Evolutionary conservation across 345 rosid genomes (phyloP), one percentile per base, ranked within the genome.

Genomic region (Laguncularia racemosa): DNA sequence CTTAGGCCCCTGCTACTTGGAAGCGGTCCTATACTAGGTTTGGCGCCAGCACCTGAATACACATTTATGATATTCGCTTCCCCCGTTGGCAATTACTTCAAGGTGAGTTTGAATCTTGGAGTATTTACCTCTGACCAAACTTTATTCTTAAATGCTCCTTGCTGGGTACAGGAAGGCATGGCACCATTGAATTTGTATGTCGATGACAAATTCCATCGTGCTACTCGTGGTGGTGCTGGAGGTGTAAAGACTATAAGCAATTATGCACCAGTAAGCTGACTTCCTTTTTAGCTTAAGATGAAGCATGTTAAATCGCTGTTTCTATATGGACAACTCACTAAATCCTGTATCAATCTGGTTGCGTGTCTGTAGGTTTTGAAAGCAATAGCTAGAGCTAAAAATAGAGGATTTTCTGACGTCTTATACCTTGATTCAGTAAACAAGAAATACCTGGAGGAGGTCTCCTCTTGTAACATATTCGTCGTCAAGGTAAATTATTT

Each of bases 1-100:
- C 72, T 91, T 1, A 83, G 95, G 80, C 95, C 96, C 3, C 57
- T 91, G 76, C 95, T 91, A 47, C 52, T 85, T 5, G 97, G 97
- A 66, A 83, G 71, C 45, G 97, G 96, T 44, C 76, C 95, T 57
- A 52, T 75, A 23, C 63, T 88, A 68, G 96, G 96, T 38, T 63
- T 91, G 57, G 81, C 80, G 9, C 80, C 96, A 3, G 91, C 97
- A 19, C 67, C 91, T 9, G 96, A 87, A 60, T 83, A 63, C 74
- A 83, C 86, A 12, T 91, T 91, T 63, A 80, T 87, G 19, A 57
- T 80, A 8, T 91, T 67, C 59, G 83, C 88, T 46, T 87, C 95
- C 20, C 93, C 95, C 20, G 98, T 92, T n/a, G 63, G 78, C 21
- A 81, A 76, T 76, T 92, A 89, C 48, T 92, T 86, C 73, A 89